Evolutionary conservation across 2,329 filamentous ascomycete species (phyloP).

Genomic region (Botrytis squamosa): DNA sequence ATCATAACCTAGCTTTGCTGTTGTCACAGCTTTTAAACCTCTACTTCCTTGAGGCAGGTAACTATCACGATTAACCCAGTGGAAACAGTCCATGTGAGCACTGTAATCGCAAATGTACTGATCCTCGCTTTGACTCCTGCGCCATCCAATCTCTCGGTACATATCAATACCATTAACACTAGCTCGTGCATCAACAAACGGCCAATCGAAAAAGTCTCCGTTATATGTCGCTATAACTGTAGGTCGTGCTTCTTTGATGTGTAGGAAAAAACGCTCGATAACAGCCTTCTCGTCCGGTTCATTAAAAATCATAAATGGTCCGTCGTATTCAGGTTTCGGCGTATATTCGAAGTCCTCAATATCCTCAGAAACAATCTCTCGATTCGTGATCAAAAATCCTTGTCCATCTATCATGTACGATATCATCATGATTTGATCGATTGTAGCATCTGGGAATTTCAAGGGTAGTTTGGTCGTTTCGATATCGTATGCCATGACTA

Average conservation of each 20-base stretch:
- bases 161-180: conserved; percentile 96
- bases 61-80: conserved; percentile 98
- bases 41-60: conserved; percentile 96
- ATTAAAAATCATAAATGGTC: conserved; percentile 97
- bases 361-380: conserved; percentile 96
- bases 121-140: conserved; percentile 82
- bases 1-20: conserved; percentile 96
- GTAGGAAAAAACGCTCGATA: conserved; percentile 89
- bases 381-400: conserved; percentile 95
- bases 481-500: conserved; percentile 99
- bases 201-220: conserved; percentile 99
- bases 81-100: conserved; percentile 98
- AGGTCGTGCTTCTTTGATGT: conserved; percentile 90
- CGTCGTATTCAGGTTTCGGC: conserved; percentile 91
- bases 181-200: conserved; percentile 90
- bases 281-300: conserved; percentile 88
- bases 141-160: conserved; percentile 98
- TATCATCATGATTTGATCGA: conserved; percentile 99
- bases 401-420: conserved; percentile 99
- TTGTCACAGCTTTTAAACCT: conserved; percentile 95
- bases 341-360: conserved; percentile 98
- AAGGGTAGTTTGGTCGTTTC: conserved; percentile 94
- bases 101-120: conserved; percentile 96
- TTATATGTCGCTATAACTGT: conserved; percentile 99
- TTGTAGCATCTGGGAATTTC: conserved; percentile 91